These are phyloP conservation scores for Plasmopara viticola DNA, from an alignment of 352 stramenopile species.

Conservation along the genomic window DNA sequence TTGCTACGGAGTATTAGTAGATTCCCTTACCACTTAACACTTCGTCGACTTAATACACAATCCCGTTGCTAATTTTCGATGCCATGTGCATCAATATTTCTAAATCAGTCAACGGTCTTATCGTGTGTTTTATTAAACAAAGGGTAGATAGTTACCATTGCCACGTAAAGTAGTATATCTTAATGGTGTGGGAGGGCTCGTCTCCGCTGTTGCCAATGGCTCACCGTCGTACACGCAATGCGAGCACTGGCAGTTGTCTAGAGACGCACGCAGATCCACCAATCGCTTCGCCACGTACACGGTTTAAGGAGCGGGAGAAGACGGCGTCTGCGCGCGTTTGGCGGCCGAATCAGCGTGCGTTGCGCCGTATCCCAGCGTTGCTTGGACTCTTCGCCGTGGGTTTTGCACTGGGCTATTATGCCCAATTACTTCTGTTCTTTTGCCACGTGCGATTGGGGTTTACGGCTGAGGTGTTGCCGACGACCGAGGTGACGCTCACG, in stretches of 20 bases:
- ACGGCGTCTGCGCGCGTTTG: conserved; percentile 4
- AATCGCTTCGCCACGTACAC: conserved; percentile 9
- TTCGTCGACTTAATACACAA: too few relatives aligned
- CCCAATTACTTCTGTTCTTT: conserved; percentile 64
- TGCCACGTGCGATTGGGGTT: conserved; percentile 52
- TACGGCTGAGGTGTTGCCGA: conserved; percentile 44
- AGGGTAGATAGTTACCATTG: too few relatives aligned
- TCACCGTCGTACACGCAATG: conserved; percentile 28
- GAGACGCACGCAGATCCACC: conserved; percentile 14
- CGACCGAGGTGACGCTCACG: conserved; percentile 30
- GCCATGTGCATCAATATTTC: not conserved
- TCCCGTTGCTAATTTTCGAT: too few relatives aligned
- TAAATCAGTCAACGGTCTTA: not conserved
- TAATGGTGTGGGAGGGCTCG: conserved; percentile 26
- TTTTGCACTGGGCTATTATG: conserved; percentile 60
- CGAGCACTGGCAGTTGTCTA: conserved; percentile 24
- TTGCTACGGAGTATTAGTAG: too few relatives aligned
- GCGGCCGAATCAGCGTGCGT: conserved; percentile 8
- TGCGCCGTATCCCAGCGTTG: conserved; percentile 21
- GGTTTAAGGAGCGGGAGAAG: conserved; percentile 22
- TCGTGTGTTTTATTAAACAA: too few relatives aligned
- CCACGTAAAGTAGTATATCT: not conserved
- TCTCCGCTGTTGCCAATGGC: conserved; percentile 27
- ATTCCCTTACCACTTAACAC: too few relatives aligned
- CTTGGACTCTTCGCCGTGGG: conserved; percentile 18